Percentiles rank a stretch among this genome's conserved stretches.
Evolutionary conservation across 495 filamentous ascomycete species (phyloP).

Genomic region (Letharia lupina): DNA sequence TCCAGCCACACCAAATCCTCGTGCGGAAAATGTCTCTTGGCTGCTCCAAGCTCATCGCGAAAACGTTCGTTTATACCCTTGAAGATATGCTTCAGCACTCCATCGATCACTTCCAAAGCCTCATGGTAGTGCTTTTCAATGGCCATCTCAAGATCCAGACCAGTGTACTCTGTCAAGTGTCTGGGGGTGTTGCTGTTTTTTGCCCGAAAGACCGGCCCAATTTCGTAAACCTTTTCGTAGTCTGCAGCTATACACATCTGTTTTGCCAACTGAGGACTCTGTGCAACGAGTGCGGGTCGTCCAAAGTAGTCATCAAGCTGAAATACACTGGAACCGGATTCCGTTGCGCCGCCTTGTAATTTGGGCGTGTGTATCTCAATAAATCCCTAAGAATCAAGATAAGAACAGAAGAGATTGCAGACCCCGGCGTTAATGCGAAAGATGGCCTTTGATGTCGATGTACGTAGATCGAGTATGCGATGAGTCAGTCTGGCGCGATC

Average conservation of each 20-base stretch:
- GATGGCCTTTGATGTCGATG: slow-evolving; percentile 77
- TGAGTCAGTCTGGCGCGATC: slow-evolving; percentile 71
- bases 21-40: slow-evolving; percentile 58
- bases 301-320: slow-evolving; percentile 77
- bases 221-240: slow-evolving; percentile 78
- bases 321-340: slow-evolving; percentile 90
- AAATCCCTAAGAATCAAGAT: slow-evolving; percentile 64
- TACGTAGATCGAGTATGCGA: slow-evolving; percentile 79
- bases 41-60: slow-evolving; percentile 58
- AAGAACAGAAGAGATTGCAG: slow-evolving; percentile 66
- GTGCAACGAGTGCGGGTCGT: slow-evolving; percentile 71
- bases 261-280: slow-evolving; percentile 90
- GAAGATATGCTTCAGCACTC: slow-evolving; percentile 75
- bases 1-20: slow-evolving; percentile 72
- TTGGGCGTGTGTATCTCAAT: slow-evolving; percentile 86
- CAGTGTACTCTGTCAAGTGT: slow-evolving; percentile 93
- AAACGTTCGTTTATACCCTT: slow-evolving; percentile 56
- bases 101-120: slow-evolving; percentile 66
- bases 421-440: slow-evolving; percentile 69
- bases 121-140: slow-evolving; percentile 87
- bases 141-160: slow-evolving; percentile 92
- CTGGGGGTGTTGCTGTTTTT: slow-evolving; percentile 93
- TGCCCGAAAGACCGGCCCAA: slow-evolving; percentile 83
- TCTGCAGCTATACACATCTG: slow-evolving; percentile 89
- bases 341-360: slow-evolving; percentile 77